phyloP scores from a whole-genome alignment of 1,284 basidiomycete genomes.

The Tranzscheliella williamsii region DNA sequence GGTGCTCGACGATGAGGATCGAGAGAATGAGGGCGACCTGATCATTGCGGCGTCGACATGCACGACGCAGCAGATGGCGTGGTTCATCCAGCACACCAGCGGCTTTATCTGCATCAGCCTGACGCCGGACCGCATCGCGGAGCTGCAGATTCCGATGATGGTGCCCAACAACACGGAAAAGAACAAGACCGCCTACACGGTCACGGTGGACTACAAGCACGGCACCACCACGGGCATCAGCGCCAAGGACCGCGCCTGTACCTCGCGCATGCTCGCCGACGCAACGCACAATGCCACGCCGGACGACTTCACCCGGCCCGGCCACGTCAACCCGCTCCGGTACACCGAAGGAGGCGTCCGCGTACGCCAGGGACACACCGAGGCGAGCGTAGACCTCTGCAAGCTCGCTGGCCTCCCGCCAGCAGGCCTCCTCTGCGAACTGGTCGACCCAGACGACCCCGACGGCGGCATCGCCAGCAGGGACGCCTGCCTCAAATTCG shows the following conservation, averaged over 20 bases:
- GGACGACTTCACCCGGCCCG: constrained; percentile 86
- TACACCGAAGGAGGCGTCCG: constrained; percentile 83
- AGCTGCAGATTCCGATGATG: constrained; percentile 92
- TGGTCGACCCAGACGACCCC: constrained; percentile 86
- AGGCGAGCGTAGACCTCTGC: constrained; percentile 87
- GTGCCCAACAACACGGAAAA: constrained; percentile 85
- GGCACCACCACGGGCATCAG: constrained; percentile 97
- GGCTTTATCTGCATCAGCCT: constrained; percentile 93
- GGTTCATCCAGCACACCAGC: constrained; percentile 86
- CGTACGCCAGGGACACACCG: constrained; percentile 87
- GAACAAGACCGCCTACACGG: constrained; percentile 93
- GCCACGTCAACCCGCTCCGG: constrained; percentile 91
- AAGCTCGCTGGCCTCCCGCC: constrained; percentile 74
- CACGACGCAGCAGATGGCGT: constrained; percentile 96
- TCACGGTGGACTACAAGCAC: constrained; percentile 88
- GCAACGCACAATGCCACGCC: constrained; percentile 9
- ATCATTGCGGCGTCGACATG: constrained; percentile 61
- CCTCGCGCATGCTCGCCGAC: constrained; percentile 76
- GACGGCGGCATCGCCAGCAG: constrained; percentile 91
- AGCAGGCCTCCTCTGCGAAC: constrained; percentile 88
- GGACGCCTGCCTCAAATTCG: constrained; percentile 89
- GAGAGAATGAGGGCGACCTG: constrained; percentile 60
- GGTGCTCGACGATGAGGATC: constrained; percentile 58
- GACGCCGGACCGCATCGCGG: constrained; percentile 73
- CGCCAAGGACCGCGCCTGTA: constrained; percentile 88